These are phyloP conservation scores for Lumnitzera littorea DNA, from an alignment of 345 rosid species.

Conservation along the genomic window DNA sequence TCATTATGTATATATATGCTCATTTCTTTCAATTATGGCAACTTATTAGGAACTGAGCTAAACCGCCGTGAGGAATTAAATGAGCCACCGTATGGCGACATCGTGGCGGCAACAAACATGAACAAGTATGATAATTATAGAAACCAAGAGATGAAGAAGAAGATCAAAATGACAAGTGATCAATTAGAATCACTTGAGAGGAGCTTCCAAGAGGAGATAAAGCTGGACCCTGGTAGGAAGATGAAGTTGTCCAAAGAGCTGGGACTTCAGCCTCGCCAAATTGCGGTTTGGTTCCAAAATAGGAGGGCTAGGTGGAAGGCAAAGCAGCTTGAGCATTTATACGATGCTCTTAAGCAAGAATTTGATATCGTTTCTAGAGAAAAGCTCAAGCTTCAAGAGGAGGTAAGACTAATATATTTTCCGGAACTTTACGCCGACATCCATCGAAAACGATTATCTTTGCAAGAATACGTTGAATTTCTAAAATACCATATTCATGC, in stretches of 20 bases:
- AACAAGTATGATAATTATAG: constrained; percentile 12
- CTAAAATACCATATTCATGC: too few species aligned
- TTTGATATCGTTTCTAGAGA: constrained; percentile 54
- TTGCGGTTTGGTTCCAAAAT: constrained; percentile 93
- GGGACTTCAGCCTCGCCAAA: constrained; percentile 82
- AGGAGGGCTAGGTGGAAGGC: constrained; percentile 87
- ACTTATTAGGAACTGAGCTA: constrained; percentile 40
- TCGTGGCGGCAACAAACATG: neutral
- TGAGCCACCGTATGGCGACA: neutral
- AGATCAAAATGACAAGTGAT: constrained; percentile 36
- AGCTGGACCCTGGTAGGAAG: constrained; percentile 73
- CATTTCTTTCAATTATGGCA: neutral
- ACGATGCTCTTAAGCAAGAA: constrained; percentile 61
- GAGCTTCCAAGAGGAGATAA: constrained; percentile 78
- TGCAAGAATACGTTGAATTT: too few species aligned
- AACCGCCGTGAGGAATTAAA: constrained; percentile 11
- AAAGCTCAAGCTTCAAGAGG: constrained; percentile 69
- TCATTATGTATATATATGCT: neutral
- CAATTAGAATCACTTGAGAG: constrained; percentile 72
- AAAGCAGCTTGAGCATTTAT: constrained; percentile 71
- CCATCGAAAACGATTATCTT: too few species aligned
- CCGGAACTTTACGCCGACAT: neutral
- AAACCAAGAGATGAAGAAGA: constrained; percentile 57
- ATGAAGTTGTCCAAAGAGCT: constrained; percentile 76
- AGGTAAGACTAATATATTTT: constrained; percentile 31